Base-by-base conservation (phyloP, 1,139 yeast species). In the Zhuliangozyma blackwelliae region DNA sequence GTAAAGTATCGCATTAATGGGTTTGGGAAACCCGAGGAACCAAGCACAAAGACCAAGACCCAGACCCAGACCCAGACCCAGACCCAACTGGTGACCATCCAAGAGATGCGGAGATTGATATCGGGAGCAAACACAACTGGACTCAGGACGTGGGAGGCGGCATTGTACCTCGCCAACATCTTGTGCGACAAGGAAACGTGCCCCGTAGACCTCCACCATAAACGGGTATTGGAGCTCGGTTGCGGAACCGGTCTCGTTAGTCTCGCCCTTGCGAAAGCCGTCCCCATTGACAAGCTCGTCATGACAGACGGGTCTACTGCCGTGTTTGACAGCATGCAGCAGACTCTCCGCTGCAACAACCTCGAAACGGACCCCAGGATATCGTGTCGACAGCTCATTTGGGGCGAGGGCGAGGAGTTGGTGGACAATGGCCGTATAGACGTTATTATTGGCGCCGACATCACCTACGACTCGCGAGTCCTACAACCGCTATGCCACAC, bases 191-290 rank as follows among this genome's bases (percentile, higher is more conserved):
- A 29, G 11, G 10, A 25, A 2, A 10, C 26, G 9, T 25, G 36
- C 5, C 40, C 44, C 4, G 41, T 37, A 13, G 35, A 50, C 27
- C 39, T 51, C 31, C 30, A 21, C 5, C 46, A 48, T 7, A 51
- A 57, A 27, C 52, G 52, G 0, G 56, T 85, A 0, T 54, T 88
- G 22, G 97, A 90, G 51, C 59, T 90, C 23, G 97, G 97, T 0
- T 77, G 94, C 19, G 97, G 97, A 0, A 88, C 97, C 0, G 97
- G 97, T 0, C 60, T 90, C n/a, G 82, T 85, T 1, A 81, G 95
- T 10, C 52, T 87, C 13, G 61, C 83, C 1, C 48, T 81, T 9
- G 55, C 60, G n/a, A 61, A 61, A 34, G 45, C 59, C 34, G 59
- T 59, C 39, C 45, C 44, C 10, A 41, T 62, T 5, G 45, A 49